Evolutionary conservation across 192 early-diverging fungal species (phyloP).

Genomic region (Linnemannia schmuckeri): DNA sequence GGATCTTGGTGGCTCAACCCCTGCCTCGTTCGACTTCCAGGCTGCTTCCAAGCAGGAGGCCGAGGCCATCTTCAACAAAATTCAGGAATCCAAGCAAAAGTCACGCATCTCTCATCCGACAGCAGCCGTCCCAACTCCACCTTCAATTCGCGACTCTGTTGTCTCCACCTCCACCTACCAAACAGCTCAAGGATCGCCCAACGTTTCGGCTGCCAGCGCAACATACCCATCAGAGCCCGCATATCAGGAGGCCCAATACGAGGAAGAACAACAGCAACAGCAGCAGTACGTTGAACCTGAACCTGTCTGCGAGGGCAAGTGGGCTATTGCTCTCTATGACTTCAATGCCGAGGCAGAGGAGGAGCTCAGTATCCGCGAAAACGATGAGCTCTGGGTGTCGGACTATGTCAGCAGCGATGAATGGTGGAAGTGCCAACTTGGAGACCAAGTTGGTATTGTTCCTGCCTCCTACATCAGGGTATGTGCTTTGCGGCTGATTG

Average conservation of each 20-base stretch:
- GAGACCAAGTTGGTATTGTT: constrained; percentile 81
- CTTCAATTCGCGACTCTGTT: constrained; percentile 49
- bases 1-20: constrained; percentile 68
- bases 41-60: constrained; percentile 74
- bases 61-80: constrained; percentile 73
- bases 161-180: constrained; percentile 51
- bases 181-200: constrained; percentile 48
- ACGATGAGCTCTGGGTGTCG: constrained; percentile 86
- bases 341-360: constrained; percentile 88
- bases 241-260: constrained; percentile 31
- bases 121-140: constrained; percentile 25
- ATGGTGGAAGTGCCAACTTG: constrained; percentile 89
- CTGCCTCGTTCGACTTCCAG: constrained; percentile 73
- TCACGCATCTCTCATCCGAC: constrained; percentile 61
- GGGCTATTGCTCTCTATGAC: constrained; percentile 75
- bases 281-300: constrained; percentile 45
- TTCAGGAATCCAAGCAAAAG: constrained; percentile 67
- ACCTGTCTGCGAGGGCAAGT: constrained; percentile 40
- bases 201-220: constrained; percentile 12
- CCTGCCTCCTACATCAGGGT: constrained; percentile 86
- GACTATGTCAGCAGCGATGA: constrained; percentile 86
- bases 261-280: constrained; percentile 40
- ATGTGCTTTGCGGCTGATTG: not conserved
- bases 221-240: constrained; percentile 42
- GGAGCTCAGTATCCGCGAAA: constrained; percentile 88